phyloP scores from a whole-genome alignment of 1,284 basidiomycete species.

The Cryptococcus depauperatus region DNA sequence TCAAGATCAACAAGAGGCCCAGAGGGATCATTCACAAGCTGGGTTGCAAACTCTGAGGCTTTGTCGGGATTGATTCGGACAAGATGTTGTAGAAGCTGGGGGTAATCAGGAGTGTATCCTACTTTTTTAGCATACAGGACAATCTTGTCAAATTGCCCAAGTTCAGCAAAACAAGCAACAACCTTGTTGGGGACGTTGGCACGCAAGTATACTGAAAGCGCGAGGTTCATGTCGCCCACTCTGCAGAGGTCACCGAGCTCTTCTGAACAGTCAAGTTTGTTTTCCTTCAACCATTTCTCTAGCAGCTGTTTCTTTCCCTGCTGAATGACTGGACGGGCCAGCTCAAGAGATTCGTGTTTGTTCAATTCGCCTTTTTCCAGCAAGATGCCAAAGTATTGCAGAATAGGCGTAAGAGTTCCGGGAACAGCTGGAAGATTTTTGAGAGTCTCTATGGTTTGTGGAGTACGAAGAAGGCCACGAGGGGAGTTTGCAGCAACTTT shows the following conservation, averaged over 20 bases:
- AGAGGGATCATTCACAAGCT: constrained; percentile 85
- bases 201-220: constrained; percentile 95
- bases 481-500: constrained; percentile 98
- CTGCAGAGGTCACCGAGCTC: constrained; percentile 98
- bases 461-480: constrained; percentile 88
- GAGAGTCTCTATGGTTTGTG: constrained; percentile 95
- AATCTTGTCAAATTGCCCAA: constrained; percentile 98
- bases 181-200: constrained; percentile 99
- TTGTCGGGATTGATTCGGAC: constrained; percentile 97
- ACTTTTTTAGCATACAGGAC: constrained; percentile 98
- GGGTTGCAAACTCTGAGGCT: constrained; percentile 95
- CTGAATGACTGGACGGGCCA: constrained; percentile 89
- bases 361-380: constrained; percentile 97
- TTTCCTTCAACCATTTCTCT: constrained; percentile 99
- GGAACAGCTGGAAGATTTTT: constrained; percentile 86
- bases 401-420: constrained; percentile 88
- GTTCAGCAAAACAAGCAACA: constrained; percentile 97
- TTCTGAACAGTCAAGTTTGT: constrained; percentile 98
- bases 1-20: constrained; percentile 93
- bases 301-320: constrained; percentile 96
- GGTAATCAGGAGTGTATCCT: constrained; percentile 88
- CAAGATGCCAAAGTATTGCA: constrained; percentile 97
- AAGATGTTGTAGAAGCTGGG: constrained; percentile 89
- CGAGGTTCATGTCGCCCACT: constrained; percentile 84
- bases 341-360: constrained; percentile 90